Evolutionary conservation across 768 basidiomycete species (phyloP), one percentile per base, ranked within the genome.

Genomic region (Auricularia sp.): DNA sequence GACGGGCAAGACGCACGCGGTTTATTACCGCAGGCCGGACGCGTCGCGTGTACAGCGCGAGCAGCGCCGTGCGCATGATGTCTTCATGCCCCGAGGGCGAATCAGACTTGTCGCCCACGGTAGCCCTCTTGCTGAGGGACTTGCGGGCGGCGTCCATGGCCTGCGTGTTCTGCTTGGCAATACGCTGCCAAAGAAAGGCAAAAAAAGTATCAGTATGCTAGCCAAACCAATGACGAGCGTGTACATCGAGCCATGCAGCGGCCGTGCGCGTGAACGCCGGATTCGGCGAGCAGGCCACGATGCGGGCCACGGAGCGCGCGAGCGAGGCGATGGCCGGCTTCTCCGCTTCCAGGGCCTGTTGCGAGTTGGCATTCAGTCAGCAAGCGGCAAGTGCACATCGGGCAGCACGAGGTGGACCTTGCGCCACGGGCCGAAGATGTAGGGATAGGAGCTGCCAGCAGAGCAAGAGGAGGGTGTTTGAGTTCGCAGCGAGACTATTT

Each of bases 341-440:
- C 73, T 91, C 89, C 11, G 75, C 64, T 64, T 83, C 81, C 39
- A 87, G 77, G 77, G 83, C 83, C 87, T 90, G 29, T 29, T 29
- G 70, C n/a, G 42, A 34, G 18, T 61, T 18, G 39, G 47, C 63
- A 23, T 63, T 53, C 34, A 56, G 61, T 34, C 47, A 61, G 65
- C 59, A 62, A 35, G 18, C 36, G 43, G 61, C 58, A 56, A 65
- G 63, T 63, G 65, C 29, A 66, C 59, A 64, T 54, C 62, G 11
- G 29, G 21, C 33, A 53, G 59, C 18, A 51, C 71, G 73, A 29
- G 0, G 29, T 29, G 63, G 76, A 87, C 89, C 77, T 80, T 79
- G 70, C 79, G 77, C 84, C 85, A 85, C 34, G 78, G 73, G 2
- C 90, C 90, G 71, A 91, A 92, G 64, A 91, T 82, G 44, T 90